These are phyloP conservation scores for Claviceps sp. DNA, from an alignment of 2,329 filamentous ascomycete species.

Conservation along the genomic window DNA sequence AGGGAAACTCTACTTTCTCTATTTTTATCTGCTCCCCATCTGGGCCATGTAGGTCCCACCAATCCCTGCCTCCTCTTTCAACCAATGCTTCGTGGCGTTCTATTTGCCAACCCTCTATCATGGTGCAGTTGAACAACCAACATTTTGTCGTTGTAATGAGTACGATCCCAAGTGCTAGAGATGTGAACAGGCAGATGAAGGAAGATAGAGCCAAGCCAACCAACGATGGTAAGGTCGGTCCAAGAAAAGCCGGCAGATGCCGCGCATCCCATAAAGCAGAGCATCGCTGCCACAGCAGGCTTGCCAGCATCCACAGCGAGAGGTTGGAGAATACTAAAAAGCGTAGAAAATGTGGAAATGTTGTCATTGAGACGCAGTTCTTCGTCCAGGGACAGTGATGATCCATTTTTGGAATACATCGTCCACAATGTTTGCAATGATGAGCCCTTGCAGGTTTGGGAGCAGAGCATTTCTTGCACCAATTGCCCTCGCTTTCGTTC, in stretches of 20 bases:
- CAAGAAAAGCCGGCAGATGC: constrained; percentile 61
- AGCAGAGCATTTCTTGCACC: constrained; percentile 65
- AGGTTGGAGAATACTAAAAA: constrained; percentile 59
- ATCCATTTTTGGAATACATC: constrained; percentile 71
- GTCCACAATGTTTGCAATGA: constrained; percentile 65
- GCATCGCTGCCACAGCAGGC: constrained; percentile 47
- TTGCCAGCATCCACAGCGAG: constrained; percentile 48
- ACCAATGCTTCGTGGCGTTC: constrained; percentile 49
- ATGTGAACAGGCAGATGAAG: constrained; percentile 43
- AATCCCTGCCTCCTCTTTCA: constrained; percentile 31
- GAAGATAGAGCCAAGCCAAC: constrained; percentile 46
- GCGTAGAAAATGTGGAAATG: constrained; percentile 70
- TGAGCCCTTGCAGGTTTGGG: constrained; percentile 67
- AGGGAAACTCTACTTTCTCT: constrained; percentile 62
- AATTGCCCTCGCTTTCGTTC: constrained; percentile 26
- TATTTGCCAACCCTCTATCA: constrained; percentile 69
- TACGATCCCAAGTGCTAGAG: constrained; percentile 51
- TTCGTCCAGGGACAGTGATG: constrained; percentile 78
- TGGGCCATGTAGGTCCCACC: constrained; percentile 26
- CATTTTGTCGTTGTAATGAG: constrained; percentile 47
- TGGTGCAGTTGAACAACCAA: constrained; percentile 58
- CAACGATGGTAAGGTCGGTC: constrained; percentile 48
- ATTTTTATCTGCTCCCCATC: constrained; percentile 33
- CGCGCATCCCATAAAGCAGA: constrained; percentile 49
- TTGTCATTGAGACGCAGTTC: constrained; percentile 73